These are phyloP conservation scores for Pecoramyces ruminantium DNA, from an alignment of 192 early-diverging fungal genomes.

Conservation along the genomic window DNA sequence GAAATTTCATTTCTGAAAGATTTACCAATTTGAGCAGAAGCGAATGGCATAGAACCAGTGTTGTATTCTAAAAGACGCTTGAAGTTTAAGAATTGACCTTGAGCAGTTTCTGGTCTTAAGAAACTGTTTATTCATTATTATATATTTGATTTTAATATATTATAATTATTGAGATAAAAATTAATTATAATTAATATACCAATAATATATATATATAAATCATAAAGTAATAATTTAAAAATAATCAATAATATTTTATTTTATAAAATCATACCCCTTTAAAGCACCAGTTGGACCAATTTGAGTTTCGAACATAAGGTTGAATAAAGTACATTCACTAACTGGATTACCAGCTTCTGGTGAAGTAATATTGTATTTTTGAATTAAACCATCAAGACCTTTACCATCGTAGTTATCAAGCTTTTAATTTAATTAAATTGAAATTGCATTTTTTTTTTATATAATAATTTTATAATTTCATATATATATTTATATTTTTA, in stretches of 20 bases:
- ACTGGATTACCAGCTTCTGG: slow-evolving; percentile 86
- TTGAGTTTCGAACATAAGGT: slow-evolving; percentile 96
- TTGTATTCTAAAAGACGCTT: slow-evolving; percentile 92
- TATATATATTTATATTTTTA: too few relatives aligned
- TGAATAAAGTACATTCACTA: slow-evolving; percentile 81
- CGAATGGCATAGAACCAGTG: slow-evolving; percentile 97
- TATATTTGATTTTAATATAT: too few relatives aligned
- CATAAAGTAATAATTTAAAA: too few relatives aligned
- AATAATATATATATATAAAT: too few relatives aligned
- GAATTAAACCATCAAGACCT: slow-evolving; percentile 70
- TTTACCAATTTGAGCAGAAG: slow-evolving; percentile 91
- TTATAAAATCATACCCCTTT: slow-evolving; percentile 39
- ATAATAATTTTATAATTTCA: too few relatives aligned
- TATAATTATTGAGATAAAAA: too few relatives aligned
- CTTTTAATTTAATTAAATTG: slow-evolving; percentile 18
- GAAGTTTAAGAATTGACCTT: slow-evolving; percentile 99
- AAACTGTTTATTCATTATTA: slow-evolving; percentile 23
- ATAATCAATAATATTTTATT: too few relatives aligned
- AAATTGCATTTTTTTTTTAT: too few relatives aligned
- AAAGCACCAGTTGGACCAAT: slow-evolving; percentile 94
- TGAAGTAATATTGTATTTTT: slow-evolving; percentile 64
- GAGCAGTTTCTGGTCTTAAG: slow-evolving; percentile 97
- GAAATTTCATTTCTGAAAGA: slow-evolving; percentile 99
- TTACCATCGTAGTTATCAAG: slow-evolving; percentile 89
- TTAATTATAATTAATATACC: too few relatives aligned